These are phyloP conservation scores for Nasturtium officinale DNA, from an alignment of 345 rosid species.

Conservation along the genomic window DNA sequence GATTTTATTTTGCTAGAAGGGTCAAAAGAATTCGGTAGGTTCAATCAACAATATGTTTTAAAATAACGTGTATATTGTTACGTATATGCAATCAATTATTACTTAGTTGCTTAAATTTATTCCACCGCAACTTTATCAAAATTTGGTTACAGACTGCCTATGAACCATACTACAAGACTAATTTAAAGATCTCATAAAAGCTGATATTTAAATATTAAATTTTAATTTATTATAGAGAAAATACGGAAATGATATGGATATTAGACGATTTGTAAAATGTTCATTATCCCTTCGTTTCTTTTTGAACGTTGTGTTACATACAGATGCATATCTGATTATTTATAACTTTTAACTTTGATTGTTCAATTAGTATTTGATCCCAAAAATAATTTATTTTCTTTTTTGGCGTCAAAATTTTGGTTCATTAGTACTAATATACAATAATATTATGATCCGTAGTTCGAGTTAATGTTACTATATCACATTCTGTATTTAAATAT, in stretches of 20 bases:
- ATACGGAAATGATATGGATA: no score
- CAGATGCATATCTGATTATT: no score
- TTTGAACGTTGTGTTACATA: no score
- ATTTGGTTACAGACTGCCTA: background rate
- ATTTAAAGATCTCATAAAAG: background rate
- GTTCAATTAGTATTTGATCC: background rate
- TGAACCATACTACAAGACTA: no score
- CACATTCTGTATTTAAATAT: no score
- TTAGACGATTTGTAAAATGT: no score
- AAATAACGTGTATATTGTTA: conserved; percentile 19
- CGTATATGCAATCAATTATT: background rate
- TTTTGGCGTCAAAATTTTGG: no score
- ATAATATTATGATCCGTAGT: background rate
- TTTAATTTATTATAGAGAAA: no score
- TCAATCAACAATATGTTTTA: background rate
- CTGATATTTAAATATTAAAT: background rate
- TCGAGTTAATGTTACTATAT: no score
- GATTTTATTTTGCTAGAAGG: background rate
- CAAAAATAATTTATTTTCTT: no score
- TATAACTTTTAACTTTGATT: background rate
- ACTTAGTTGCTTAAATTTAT: background rate
- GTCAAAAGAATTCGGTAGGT: conserved; percentile 26
- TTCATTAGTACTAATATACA: no score
- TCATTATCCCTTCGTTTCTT: no score
- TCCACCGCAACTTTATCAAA: background rate